These are phyloP conservation scores for Nectriaceae sp. DNA, from an alignment of 2,329 filamentous ascomycete species.

Conservation along the genomic window DNA sequence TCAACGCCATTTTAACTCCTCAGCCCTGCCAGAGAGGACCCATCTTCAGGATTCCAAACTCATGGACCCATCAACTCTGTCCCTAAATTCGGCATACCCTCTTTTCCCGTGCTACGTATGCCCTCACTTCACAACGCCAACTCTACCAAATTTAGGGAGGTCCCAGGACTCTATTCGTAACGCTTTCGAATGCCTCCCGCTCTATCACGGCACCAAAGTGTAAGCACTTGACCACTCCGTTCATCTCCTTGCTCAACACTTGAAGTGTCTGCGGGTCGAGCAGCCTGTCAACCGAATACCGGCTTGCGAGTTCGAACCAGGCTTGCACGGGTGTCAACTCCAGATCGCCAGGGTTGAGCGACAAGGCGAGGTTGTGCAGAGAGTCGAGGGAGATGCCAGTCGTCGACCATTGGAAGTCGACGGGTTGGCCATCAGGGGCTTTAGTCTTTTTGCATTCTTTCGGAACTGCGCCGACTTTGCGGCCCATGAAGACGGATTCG, in stretches of 20 bases:
- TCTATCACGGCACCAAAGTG: constrained; percentile 51
- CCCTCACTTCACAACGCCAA: too few relatives aligned
- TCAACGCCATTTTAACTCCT: too few relatives aligned
- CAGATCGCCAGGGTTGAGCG: constrained; percentile 42
- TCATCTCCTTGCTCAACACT: constrained; percentile 42
- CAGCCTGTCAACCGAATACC: constrained; percentile 43
- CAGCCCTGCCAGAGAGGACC: too few relatives aligned
- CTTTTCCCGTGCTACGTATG: too few relatives aligned
- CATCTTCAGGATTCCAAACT: too few relatives aligned
- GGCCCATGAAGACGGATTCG: constrained; percentile 32
- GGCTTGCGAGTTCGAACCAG: constrained; percentile 53
- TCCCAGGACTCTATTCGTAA: constrained; percentile 43
- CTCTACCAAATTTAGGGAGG: too few relatives aligned
- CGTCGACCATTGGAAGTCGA: constrained; percentile 39
- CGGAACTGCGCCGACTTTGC: constrained; percentile 21
- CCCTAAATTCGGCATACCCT: too few relatives aligned
- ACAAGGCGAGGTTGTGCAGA: constrained; percentile 47
- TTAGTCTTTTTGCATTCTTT: constrained; percentile 17
- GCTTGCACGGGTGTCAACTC: constrained; percentile 55
- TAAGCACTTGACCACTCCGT: constrained; percentile 46
- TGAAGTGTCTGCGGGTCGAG: constrained; percentile 37
- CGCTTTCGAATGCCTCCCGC: constrained; percentile 47
- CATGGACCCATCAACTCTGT: too few relatives aligned
- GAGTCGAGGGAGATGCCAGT: constrained; percentile 43
- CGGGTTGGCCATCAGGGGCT: constrained; percentile 21